Evolutionary conservation across 768 basidiomycete genomes (phyloP), one percentile per base, ranked within the genome.

Genomic region (Favolaschia claudopus): DNA sequence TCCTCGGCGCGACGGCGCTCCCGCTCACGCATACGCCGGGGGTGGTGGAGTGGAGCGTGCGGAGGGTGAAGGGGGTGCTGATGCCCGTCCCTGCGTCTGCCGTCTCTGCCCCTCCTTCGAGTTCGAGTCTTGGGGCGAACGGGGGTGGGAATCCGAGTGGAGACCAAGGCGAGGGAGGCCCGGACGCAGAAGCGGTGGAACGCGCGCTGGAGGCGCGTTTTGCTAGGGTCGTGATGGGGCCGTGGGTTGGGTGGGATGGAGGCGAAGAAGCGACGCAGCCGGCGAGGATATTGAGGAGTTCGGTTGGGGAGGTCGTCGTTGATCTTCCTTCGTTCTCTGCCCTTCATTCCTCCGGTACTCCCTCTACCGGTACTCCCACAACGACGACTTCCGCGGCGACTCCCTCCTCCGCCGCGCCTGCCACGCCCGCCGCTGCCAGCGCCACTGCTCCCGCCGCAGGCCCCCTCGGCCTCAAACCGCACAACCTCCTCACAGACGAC

Each of bases 401-500:
- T n/a, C n/a, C n/a, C n/a, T n/a, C n/a, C n/a, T n/a, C n/a, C n/a
- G n/a, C n/a, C n/a, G n/a, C n/a, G n/a, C n/a, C n/a, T 6, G 2
- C 36, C 15, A 51, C 49, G 12, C 49, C 40, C 5, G 28, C 49
- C 49, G 1, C 13, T 22, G 4, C n/a, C 34, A 7, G 20, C 24
- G 1, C 10, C 29, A 19, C 28, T 9, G 31, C n/a, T 10, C 20
- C 36, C 5, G 22, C 39, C 10, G 19, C 20, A 19, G 24, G 14
- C 22, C 6, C 43, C 7, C 52, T 56, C 13, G 64, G 52, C 9
- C 43, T 64, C 9, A 73, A 70, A 39, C 69, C 73, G 6, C 84
- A 88, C 63, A 74, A 85, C 61, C 85, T 85, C 4, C 73, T 76
- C 44, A 80, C 76, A 53, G 87, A 90, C 53, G 79, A 75, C 34